Percentiles rank a stretch among this genome's conserved stretches.
Conservation (phyloP, 2,329 filamentous ascomycete species). For the Colletotrichum horii region DNA sequence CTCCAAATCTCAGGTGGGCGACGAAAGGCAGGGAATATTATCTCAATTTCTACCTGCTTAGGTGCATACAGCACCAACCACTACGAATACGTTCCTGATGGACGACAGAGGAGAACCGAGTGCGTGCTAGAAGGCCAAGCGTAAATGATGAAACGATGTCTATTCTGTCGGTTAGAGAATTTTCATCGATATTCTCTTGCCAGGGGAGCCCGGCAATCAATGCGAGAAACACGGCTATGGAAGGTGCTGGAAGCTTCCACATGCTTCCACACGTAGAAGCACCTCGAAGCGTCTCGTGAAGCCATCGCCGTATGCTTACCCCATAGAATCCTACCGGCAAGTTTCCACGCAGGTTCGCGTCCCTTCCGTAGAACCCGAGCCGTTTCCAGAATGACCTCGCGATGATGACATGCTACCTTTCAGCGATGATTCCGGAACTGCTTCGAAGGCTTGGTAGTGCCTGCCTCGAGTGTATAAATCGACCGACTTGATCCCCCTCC, state of each 20-base stretch:
- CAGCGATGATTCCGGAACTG: slow-evolving; percentile 29
- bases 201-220: neutral
- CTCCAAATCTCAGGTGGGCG: neutral
- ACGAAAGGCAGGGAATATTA: neutral
- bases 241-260: slow-evolving; percentile 34
- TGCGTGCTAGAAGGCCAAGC: neutral
- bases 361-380: neutral
- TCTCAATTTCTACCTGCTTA: neutral
- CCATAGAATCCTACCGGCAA: neutral
- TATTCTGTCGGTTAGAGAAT: too few species aligned
- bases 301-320: slow-evolving; percentile 5
- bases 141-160: neutral
- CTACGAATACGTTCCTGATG: neutral
- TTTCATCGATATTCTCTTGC: neutral
- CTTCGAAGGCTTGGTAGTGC: slow-evolving; percentile 24
- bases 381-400: slow-evolving; percentile 19
- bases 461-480: slow-evolving; percentile 33
- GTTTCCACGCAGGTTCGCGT: neutral
- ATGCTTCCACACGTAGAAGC: slow-evolving; percentile 23
- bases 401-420: neutral
- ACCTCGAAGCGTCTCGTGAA: slow-evolving; percentile 15
- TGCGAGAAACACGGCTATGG: slow-evolving; percentile 8
- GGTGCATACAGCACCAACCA: neutral
- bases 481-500: slow-evolving; percentile 20
- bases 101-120: neutral